Evolutionary conservation across 2,329 filamentous ascomycete genomes (phyloP), one percentile per base, ranked within the genome.

Genomic region (Sphaerulina musiva): DNA sequence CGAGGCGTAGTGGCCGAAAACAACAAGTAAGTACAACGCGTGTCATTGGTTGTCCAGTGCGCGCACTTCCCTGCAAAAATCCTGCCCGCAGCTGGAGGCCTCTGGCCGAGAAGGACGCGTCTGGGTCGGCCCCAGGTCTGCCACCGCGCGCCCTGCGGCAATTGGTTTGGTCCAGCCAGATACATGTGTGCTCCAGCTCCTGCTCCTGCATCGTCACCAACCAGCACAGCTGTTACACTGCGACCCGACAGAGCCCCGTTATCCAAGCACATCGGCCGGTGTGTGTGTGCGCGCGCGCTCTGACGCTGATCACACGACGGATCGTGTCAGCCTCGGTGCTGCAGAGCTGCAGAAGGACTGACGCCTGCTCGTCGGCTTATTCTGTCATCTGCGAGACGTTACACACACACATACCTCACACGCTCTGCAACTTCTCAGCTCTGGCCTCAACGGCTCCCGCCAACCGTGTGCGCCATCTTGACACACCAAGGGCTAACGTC

Each of bases 1-100:
- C 76, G 75, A 70, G 70, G 76, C 74, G 68, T 71, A 62, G 69
- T 73, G 69, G 71, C 75, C 63, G 77, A 81, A 69, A 70, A 54
- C 48, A 65, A 74, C 69, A 74, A 73, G 79, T 81, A 78, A 76
- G 79, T 80, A 66, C 57, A 36, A 6, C 46, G 31, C 20, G 68
- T 67, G 23, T 69, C 53, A 65, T 65, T 65, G 58, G 57, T 44
- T 52, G 36, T 44, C 32, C 26, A 4, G 26, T 17, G 39, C 32
- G 48, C 46, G 41, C 48, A 50, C 42, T 54, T 20, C 34, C 29
- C 47, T 38, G 52, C 59, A 54, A 51, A 26, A 26, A 6, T 57
- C 56, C 39, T 53, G 43, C 42, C 51, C 52, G 42, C 48, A 36
- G 51, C 50, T 51, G 52, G 51, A 41, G 14, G 49, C 48, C 41